A percentile compares a stretch with the other conserved stretches of the same genome.
Evolutionary conservation across 495 filamentous ascomycete species (phyloP).

Genomic region (Neurospora sp.): DNA sequence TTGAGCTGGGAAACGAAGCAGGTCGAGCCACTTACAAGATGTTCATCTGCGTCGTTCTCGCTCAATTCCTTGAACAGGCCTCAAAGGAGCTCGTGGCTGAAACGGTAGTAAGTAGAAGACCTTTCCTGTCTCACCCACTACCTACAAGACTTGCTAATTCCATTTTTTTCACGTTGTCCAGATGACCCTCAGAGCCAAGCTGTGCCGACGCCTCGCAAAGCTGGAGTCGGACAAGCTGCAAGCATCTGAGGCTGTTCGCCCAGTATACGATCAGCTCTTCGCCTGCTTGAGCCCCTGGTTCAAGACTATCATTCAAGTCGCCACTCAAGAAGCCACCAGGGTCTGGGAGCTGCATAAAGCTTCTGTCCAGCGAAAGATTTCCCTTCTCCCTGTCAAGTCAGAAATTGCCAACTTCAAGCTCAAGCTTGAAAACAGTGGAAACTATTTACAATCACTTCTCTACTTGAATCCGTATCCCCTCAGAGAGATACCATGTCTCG

Average conservation of each 20-base stretch:
- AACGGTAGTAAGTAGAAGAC: not conserved
- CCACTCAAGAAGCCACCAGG: constrained; percentile 5
- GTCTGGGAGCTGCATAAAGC: constrained; percentile 23
- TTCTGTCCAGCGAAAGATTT: constrained; percentile 23
- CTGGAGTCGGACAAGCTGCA: constrained; percentile 31
- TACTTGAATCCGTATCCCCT: not conserved
- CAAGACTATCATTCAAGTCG: constrained; percentile 7
- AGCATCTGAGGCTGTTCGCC: not conserved
- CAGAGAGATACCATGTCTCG: not conserved
- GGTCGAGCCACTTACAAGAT: constrained; percentile 51
- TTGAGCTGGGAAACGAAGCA: constrained; percentile 29
- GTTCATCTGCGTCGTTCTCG: constrained; percentile 36
- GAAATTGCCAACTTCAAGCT: constrained; percentile 20
- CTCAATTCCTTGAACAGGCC: constrained; percentile 31
- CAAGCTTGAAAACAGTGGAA: constrained; percentile 34
- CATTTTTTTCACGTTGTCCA: constrained; percentile 12
- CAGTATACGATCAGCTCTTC: constrained; percentile 10
- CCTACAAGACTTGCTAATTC: not conserved
- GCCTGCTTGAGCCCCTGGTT: constrained; percentile 8
- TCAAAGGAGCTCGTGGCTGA: constrained; percentile 11
- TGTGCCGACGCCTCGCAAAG: constrained; percentile 53
- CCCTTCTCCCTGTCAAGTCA: constrained; percentile 28
- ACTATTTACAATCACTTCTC: constrained; percentile 20
- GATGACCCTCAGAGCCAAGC: constrained; percentile 35
- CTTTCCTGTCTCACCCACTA: not conserved